These are phyloP conservation scores for Cystobasidiopsis lactophilus DNA, from an alignment of 768 basidiomycete genomes.

Conservation along the genomic window DNA sequence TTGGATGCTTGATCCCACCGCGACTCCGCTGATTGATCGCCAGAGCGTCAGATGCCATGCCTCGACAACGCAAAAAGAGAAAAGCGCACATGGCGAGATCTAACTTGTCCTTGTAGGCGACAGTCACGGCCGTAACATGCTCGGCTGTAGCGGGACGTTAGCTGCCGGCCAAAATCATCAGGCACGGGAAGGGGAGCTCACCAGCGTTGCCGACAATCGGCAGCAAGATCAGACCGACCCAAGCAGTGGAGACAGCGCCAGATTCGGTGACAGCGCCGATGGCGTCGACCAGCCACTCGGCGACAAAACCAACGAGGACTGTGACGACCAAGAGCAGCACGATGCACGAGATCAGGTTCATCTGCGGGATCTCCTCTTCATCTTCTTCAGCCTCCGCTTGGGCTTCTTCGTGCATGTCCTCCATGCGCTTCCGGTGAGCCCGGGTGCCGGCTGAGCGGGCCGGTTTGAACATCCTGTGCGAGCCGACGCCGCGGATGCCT, in stretches of 20 bases:
- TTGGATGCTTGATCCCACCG: conserved; percentile 33
- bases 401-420: conserved; percentile 2
- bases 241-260: conserved; percentile 46
- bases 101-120: conserved; percentile 66
- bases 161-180: conserved; percentile 7
- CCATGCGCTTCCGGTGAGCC: conserved; percentile 5
- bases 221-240: conserved; percentile 70
- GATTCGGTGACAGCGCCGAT: conserved; percentile 42
- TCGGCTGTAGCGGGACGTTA: conserved; percentile 29
- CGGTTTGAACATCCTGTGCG: conserved; percentile 9
- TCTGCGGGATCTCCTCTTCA: conserved; percentile 13
- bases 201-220: conserved; percentile 84
- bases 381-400: conserved; percentile 17
- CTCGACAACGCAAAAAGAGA: background rate
- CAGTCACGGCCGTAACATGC: conserved; percentile 75
- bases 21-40: background rate
- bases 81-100: conserved; percentile 41
- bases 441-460: conserved; percentile 3
- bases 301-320: conserved; percentile 35
- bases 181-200: conserved; percentile 29
- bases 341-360: conserved; percentile 12
- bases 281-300: conserved; percentile 52
- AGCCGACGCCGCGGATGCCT: conserved; percentile 6
- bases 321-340: conserved; percentile 15
- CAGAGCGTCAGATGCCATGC: background rate